A percentile compares a stretch with the other conserved stretches of the same genome.
phyloP scores from a whole-genome alignment of 1,284 basidiomycete species.

The Malassezia sympodialis region DNA sequence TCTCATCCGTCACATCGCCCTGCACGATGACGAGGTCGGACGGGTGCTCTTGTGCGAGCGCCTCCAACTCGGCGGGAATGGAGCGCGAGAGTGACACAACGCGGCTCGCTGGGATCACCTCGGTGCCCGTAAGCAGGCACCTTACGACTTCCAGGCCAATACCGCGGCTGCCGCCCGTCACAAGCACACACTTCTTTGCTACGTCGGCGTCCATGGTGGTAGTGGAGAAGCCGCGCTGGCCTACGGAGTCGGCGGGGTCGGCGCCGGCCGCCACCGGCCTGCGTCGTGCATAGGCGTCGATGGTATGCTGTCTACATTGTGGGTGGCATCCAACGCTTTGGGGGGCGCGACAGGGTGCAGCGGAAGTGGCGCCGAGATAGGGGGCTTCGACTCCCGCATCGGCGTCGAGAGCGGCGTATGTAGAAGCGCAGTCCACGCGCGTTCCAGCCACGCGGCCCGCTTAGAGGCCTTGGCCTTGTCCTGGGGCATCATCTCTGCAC shows the following conservation, averaged over 20 bases:
- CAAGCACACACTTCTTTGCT: conserved; percentile 28
- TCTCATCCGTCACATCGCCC: conserved; percentile 60
- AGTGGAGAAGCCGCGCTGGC: not conserved
- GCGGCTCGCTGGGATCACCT: conserved; percentile 47
- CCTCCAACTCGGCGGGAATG: conserved; percentile 57
- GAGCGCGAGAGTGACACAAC: conserved; percentile 70
- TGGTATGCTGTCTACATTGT: not conserved
- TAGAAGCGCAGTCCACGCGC: not conserved
- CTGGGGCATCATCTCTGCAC: not conserved
- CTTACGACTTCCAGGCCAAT: conserved; percentile 66
- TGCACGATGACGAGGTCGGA: conserved; percentile 50
- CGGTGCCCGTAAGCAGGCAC: conserved; percentile 53
- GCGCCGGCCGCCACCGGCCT: not conserved
- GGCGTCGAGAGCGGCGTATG: not conserved
- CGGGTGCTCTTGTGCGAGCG: conserved; percentile 51
- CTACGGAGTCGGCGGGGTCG: not conserved
- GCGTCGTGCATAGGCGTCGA: not conserved
- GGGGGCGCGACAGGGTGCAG: not conserved
- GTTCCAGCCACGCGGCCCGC: not conserved
- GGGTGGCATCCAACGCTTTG: not conserved
- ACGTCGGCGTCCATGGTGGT: not conserved
- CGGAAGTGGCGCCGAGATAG: conserved; percentile 5
- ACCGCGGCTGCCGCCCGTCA: conserved; percentile 52
- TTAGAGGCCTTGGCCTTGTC: not conserved
- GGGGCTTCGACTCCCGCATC: not conserved